Evolutionary conservation across 257 asterid species (phyloP).

Genomic region (Vinca minor): DNA sequence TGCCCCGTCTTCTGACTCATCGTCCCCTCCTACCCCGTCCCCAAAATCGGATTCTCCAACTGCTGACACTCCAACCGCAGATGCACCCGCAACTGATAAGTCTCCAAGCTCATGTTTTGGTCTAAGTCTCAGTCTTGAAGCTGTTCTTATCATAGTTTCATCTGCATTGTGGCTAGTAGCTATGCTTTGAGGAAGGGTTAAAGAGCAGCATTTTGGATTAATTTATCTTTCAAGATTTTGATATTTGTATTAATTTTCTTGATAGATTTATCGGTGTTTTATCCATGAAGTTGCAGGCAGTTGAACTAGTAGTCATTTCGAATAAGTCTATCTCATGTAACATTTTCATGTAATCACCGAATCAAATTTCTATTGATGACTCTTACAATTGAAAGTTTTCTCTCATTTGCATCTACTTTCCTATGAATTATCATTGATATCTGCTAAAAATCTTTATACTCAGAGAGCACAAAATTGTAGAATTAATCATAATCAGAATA

Average conservation of each 20-base stretch:
- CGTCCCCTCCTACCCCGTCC: slow-evolving; percentile 18
- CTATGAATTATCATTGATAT: neutral
- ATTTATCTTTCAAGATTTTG: neutral
- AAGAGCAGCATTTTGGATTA: neutral
- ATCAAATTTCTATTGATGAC: neutral
- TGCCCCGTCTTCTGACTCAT: neutral
- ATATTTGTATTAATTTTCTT: neutral
- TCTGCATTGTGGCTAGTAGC: slow-evolving; percentile 10
- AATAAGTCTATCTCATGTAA: neutral
- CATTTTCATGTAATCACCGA: neutral
- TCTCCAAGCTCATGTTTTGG: neutral
- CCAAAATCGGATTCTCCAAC: slow-evolving; percentile 25
- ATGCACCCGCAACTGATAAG: neutral
- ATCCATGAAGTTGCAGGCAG: neutral
- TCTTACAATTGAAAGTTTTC: neutral
- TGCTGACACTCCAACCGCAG: slow-evolving; percentile 18
- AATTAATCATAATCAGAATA: neutral
- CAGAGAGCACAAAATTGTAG: neutral
- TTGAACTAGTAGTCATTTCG: neutral
- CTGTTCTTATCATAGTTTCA: neutral
- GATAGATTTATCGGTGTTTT: neutral
- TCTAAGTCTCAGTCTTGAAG: slow-evolving; percentile 5
- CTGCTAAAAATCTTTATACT: neutral
- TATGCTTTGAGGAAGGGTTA: slow-evolving; percentile 1
- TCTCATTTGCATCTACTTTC: neutral